Percentiles rank a stretch among this genome's conserved stretches.
phyloP scores from a whole-genome alignment of 2,329 filamentous ascomycete genomes.

The Colletotrichum siamense region DNA sequence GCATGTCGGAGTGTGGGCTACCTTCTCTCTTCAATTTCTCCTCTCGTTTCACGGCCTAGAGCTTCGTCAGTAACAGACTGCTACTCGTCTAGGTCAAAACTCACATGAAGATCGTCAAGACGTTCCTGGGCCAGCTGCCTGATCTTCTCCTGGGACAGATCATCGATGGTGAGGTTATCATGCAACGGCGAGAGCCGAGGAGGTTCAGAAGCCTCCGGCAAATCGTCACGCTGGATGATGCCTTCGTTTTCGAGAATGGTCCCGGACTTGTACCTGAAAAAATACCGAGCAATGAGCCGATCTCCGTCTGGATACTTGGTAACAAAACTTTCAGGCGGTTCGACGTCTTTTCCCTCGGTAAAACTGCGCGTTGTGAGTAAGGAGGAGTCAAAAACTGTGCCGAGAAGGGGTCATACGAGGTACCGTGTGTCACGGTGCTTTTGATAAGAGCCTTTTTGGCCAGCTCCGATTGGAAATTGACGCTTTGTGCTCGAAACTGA shows the following conservation, averaged over 20 bases:
- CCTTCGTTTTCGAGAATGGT: neutral
- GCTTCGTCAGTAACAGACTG: neutral
- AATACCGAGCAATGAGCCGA: neutral
- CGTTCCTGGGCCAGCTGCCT: neutral
- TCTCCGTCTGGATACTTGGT: neutral
- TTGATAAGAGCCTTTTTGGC: neutral
- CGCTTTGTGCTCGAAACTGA: too few relatives aligned
- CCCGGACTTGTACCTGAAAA: neutral
- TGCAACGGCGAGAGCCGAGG: neutral
- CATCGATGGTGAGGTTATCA: neutral
- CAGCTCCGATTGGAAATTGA: neutral
- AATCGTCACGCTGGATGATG: neutral
- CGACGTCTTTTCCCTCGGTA: neutral
- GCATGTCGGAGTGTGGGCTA: neutral
- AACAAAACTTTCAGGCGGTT: too few relatives aligned
- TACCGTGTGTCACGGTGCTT: neutral
- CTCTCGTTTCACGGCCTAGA: neutral
- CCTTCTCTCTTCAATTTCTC: neutral
- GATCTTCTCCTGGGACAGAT: neutral
- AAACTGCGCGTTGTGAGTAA: neutral
- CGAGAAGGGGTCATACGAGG: neutral
- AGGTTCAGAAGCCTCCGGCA: neutral
- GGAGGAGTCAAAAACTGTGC: too few relatives aligned
- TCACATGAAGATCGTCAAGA: neutral
- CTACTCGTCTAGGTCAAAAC: accelerated